Conservation (phyloP, 208 protist genomes). For the Crithidia thermophila region DNA sequence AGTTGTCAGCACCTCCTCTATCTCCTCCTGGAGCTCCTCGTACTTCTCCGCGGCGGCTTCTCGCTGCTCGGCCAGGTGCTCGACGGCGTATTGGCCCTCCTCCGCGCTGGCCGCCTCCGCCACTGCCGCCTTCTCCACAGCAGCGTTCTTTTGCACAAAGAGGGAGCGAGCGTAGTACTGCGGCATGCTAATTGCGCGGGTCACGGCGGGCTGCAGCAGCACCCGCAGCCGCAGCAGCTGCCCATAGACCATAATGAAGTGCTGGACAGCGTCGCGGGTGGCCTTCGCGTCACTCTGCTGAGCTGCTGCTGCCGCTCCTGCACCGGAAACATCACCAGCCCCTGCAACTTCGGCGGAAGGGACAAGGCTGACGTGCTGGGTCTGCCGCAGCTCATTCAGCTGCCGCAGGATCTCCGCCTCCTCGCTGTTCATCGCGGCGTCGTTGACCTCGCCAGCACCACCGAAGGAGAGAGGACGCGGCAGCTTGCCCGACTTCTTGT, state of each 20-base stretch:
- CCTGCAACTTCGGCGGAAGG: neutral
- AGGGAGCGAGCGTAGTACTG: conserved; percentile 80
- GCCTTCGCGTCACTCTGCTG: conserved; percentile 26
- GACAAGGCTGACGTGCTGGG: conserved; percentile 27
- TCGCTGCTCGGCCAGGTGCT: conserved; percentile 25
- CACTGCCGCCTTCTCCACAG: conserved; percentile 16
- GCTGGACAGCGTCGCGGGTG: conserved; percentile 47
- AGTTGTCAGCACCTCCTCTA: conserved; percentile 28
- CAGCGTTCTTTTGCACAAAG: conserved; percentile 35
- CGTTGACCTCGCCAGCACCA: conserved; percentile 19
- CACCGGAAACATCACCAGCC: neutral
- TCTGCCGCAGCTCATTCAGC: conserved; percentile 37
- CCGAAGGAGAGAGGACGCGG: conserved; percentile 26
- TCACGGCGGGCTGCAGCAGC: conserved; percentile 71
- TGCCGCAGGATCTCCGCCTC: conserved; percentile 40
- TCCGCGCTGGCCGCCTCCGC: conserved; percentile 8
- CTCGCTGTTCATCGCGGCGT: conserved; percentile 19
- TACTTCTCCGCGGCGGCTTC: conserved; percentile 28
- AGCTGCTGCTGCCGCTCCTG: neutral
- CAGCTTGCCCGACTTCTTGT: conserved; percentile 22
- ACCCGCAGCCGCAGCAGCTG: conserved; percentile 78
- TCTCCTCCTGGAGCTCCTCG: conserved; percentile 34
- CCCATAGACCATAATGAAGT: conserved; percentile 73
- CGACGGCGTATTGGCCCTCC: conserved; percentile 15
- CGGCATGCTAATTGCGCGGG: conserved; percentile 61